Conservation (phyloP, 306 rosid species). For the Vigna angularis region DNA sequence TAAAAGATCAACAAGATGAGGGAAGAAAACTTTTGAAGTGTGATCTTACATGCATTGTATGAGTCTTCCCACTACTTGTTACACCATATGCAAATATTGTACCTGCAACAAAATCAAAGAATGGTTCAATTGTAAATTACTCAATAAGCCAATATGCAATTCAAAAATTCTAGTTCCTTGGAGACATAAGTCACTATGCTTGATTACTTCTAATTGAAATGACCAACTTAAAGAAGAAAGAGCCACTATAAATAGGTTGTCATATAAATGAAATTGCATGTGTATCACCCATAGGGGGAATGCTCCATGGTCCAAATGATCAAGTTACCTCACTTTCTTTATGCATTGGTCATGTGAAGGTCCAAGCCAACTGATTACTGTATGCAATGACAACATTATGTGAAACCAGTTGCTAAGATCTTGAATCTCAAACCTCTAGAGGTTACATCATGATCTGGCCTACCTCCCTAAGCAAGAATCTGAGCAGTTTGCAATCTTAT, state of each 20-base stretch:
- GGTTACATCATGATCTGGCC: constrained; percentile 39
- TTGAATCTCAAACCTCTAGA: constrained; percentile 34
- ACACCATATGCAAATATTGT: constrained; percentile 98
- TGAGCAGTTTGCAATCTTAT: constrained; percentile 33
- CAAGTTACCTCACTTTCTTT: constrained; percentile 22
- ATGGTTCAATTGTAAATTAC: constrained; percentile 30
- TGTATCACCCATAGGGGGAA: constrained; percentile 10
- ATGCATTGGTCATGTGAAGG: constrained; percentile 27
- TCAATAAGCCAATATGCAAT: constrained; percentile 40
- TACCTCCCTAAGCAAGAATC: constrained; percentile 32
- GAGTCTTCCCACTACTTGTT: constrained; percentile 99
- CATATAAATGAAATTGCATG: constrained; percentile 39
- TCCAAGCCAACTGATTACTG: constrained; percentile 34
- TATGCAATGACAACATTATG: constrained; percentile 31
- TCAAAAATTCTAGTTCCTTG: constrained; percentile 29
- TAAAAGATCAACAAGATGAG: constrained; percentile 29
- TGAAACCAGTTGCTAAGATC: constrained; percentile 30
- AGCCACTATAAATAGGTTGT: constrained; percentile 30
- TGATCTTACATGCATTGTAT: constrained; percentile 96
- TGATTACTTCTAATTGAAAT: constrained; percentile 26
- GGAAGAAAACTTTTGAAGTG: constrained; percentile 14
- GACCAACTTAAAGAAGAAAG: constrained; percentile 38
- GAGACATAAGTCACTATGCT: constrained; percentile 21
- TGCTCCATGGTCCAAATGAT: constrained; percentile 37
- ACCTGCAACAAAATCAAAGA: constrained; percentile 62